Base-by-base conservation (phyloP, 305 asterid genomes). In the Fraxinus sp. region DNA sequence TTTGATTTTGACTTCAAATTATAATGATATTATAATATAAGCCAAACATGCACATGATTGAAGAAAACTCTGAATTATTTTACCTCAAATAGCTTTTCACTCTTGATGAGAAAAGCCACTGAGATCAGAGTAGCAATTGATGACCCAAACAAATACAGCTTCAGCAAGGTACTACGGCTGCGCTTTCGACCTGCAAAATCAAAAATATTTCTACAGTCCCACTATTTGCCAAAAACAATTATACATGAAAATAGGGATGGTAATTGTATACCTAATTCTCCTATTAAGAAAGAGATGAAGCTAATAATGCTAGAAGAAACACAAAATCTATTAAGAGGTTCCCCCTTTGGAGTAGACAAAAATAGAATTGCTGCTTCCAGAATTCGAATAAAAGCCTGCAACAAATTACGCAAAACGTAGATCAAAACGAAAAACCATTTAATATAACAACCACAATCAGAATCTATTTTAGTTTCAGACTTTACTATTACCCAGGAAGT, bases 141-240 rank as follows among this genome's bases (percentile, higher is more conserved):
- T 62, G 97, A 90, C 74, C 96, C 97, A 77, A 87, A 84, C 70
- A 90, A 76, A 82, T 90, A 93, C 78, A 93, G 62, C 88, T 90
- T 93, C 86, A 95, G 85, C 70, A 90, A 86, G 81, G 26, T 83
- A 73, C 82, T 79, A 52, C 88, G 88, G 88, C 93, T 93, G 75
- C 92, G 90, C 77, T 87, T 93, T 79, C 93, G 90, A 86, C 98
- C 98, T 94, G 87, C 88, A 85, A 1, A 18, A 83, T 68, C 32
- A 36, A 75, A 30, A 72, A 75, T 9, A 76, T 22, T 39, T 22
- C 16, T 64, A 80, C 49, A 79, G 75, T 7, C 41, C 76, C 33
- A 11, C 14, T 0, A 81, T 68, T 18, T 37, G 33, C 7, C 10
- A 26, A 66, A 52, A 30, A 5, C 39, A 72, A 8, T 75, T 37